Evolutionary conservation across 495 filamentous ascomycete species (phyloP), one percentile per base, ranked within the genome.

Genomic region (Bryoglossum gracile): DNA sequence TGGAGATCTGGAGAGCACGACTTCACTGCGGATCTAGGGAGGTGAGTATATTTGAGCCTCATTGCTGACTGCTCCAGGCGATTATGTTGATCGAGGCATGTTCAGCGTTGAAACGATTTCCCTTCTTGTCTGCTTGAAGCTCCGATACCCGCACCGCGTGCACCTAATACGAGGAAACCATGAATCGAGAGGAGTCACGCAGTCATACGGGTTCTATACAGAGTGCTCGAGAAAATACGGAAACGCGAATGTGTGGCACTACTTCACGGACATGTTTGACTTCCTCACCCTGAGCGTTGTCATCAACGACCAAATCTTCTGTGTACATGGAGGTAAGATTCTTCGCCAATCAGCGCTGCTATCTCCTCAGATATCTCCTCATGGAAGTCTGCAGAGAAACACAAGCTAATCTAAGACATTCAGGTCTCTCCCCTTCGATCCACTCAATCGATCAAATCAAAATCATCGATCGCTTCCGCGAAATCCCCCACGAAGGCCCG

Each of bases 241-340:
- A 50, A 95, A 92, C 65, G 88, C 92, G 25, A 95, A 92, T 54
- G 94, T 98, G 8, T 98, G 92, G 92, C 94, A 97, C 63, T 91
- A 96, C 65, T 98, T 98, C 59, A 98, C 92, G 43, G 92, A 98
- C 68, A 96, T 98, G 91, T 98, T 98, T 67, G 92, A 98, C 69
- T 98, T 91, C 62, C 76, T 98, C 44, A 95, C 91, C 2, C 70
- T 98, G 37, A 92, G 86, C 54, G 94, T 97, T 30, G 92, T 98
- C 50, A 97, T 98, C 62, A 92, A 96, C 67, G 83, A 98, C 65
- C 86, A 96, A 64, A 97, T 98, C 55, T 97, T 98, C 66, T 98
- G 92, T 64, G 92, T 98, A 4, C 92, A 98, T 65, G 92, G 92
- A 55, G 89, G 76, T 76, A 57, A 26, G 68, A 38, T 33, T 8